Evolutionary conservation across 2,329 filamentous ascomycete species (phyloP), one percentile per base, ranked within the genome.

Genomic region (Penicillium sp.): DNA sequence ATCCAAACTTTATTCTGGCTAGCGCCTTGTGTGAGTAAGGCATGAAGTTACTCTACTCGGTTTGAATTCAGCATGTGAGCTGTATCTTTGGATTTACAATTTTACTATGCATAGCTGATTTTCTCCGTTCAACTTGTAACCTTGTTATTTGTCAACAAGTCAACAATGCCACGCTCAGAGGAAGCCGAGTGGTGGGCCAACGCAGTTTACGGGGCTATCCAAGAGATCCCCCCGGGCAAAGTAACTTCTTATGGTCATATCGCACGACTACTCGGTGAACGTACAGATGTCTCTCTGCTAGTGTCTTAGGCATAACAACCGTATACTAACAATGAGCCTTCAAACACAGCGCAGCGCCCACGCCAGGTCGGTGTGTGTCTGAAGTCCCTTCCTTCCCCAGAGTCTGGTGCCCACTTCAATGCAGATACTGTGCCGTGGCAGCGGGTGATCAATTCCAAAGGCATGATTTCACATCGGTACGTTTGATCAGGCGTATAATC

Each of bases 291-390:
- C 22, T 25, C 27, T 19, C 12, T 13, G 27, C 19, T n/a, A 10
- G 36, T 10, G 2, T 6, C 18, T 2, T 37, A 36, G 6, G n/a
- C 13, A 31, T 13, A 34, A 38, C 38, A n/a, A 51, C 16, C 4
- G n/a, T 12, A 31, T 13, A 34, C 44, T 42, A n/a, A 51, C 16
- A 8, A 14, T 13, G 9, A 13, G 22, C 2, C 3, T 18, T 31
- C 38, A 2, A 28, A 14, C 4, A 27, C 30, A 88, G 85, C 86
- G 3, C 80, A 88, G 64, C 77, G 86, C 2, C 83, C 86, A 1
- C 82, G 91, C 49, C 92, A 97, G 72, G 91, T 97, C 6, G 92
- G 92, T 45, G 78, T 93, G 39, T 95, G 88, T 69, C 80, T 97
- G 22, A 96, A 95, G 68, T 86, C 95, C 66, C 82, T 97, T 11